Evolutionary conservation across 257 asterid genomes (phyloP), one percentile per base, ranked within the genome.

Genomic region (Nicotiana undulata): DNA sequence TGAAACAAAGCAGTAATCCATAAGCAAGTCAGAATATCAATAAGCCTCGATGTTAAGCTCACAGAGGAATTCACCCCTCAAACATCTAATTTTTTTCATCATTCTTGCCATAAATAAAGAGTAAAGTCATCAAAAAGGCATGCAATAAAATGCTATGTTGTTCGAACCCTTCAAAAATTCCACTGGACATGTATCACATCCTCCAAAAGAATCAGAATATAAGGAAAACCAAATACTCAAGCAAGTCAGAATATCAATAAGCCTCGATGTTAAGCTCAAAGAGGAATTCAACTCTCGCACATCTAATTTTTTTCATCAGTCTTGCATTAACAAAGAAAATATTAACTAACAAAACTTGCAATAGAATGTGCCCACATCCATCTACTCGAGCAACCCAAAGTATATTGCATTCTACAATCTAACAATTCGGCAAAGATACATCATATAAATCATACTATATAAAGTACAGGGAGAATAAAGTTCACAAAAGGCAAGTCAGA

Each of bases 181-280:
- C 44, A 1, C 44, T 0, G 2, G 1, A 7, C 10, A 7, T 7
- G 44, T 37, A 37, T 37, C 2, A 3, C 9, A 37, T 7, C 10
- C 44, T 37, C 9, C 44, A 37, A 37, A 37, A 6, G 9, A 37
- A 7, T 2, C 9, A 7, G 1, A 37, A 37, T 37, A 37, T 6
- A 37, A 37, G 9, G 44, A 37, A 34, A 37, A 6, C 9, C 44
- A 7, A 34, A 32, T 6, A 34, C 44, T 34, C 0, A 37, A 37
- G 44, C 11, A 37, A 37, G 46, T 37, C 11, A 86, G 82, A 26
- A 78, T 83, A 86, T 82, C 79, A 81, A 83, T 86, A 86, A 46
- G 89, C 89, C 63, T 83, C 63, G 68, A 37, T 79, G 24, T 44
- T 72, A 5, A 46, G 24, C 78, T 72, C 60, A 46, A 12, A 44